Evolutionary conservation across 2,329 filamentous ascomycete genomes (phyloP), one percentile per base, ranked within the genome.

Genomic region (Plectosphaerella plurivora): DNA sequence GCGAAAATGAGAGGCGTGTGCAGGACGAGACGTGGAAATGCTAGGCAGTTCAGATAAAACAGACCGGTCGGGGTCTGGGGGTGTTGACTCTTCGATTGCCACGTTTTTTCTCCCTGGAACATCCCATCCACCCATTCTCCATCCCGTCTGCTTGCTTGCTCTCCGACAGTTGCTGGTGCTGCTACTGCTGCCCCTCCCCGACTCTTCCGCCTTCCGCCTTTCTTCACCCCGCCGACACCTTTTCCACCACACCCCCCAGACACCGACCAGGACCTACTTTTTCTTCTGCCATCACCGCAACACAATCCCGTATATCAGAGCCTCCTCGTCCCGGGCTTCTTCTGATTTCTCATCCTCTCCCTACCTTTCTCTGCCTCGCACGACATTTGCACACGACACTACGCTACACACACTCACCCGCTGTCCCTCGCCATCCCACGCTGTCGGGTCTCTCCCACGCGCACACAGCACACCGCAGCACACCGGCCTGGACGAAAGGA

Each of bases 391-490:
- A 12, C 28, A 9, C 28, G 33, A 35, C 33, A 51, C 52, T 41
- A 20, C 42, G 50, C 50, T 50, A 33, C 28, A 33, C 28, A 22
- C 22, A 5, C 28, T 10, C n/a, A 33, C 11, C 11, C 28, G 4
- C 28, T 33, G 28, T 33, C 28, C 53, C 51, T 33, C 45, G 33
- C 51, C 46, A 37, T 16, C 15, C 50, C 47, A 35, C 42, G 45
- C 39, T 47, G 47, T 47, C 47, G 39, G 39, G 39, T 44, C 20
- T 44, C 14, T 14, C 18, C 50, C 51, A 51, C 47, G 47, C 49
- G 46, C 52, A 61, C 53, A 59, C 59, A 41, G 61, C 53, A 59
- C 59, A 41, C 53, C 51, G 55, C 51, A 55, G 51, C 55, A 42
- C 45, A 44, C 49, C 45, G 47, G 36, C 45, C 52, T 51, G 52